A percentile compares a stretch with the other conserved stretches of the same genome.
Conservation (phyloP, 805 yeast genomes). For the Torulaspora maleeae region DNA sequence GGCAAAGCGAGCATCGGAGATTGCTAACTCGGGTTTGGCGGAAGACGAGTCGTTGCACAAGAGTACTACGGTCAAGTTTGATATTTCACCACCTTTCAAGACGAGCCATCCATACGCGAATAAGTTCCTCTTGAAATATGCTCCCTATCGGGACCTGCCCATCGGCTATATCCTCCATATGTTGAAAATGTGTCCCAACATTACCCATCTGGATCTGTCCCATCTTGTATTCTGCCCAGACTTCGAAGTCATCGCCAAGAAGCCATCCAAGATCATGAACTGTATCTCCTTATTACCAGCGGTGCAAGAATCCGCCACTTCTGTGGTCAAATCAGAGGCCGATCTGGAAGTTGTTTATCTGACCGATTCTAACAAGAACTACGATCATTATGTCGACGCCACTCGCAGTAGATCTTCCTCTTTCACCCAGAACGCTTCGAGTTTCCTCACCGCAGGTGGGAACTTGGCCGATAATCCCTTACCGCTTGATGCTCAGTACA, state of each 20-base stretch:
- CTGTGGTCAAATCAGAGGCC: conserved; percentile 11
- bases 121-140: conserved; percentile 56
- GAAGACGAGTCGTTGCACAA: conserved; percentile 1
- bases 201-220: conserved; percentile 53
- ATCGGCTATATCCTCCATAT: conserved; percentile 69
- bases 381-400: conserved; percentile 18
- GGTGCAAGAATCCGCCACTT: conserved; percentile 17
- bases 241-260: conserved; percentile 40
- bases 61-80: conserved; percentile 5
- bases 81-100: conserved; percentile 3
- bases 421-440: conserved; percentile 6
- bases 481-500: conserved; percentile 26
- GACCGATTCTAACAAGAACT: conserved; percentile 30
- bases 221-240: conserved; percentile 62
- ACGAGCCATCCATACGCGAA: conserved; percentile 55
- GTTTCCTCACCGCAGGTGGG: conserved; percentile 5
- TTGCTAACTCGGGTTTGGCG: neutral
- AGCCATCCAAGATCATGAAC: conserved; percentile 9
- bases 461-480: conserved; percentile 22
- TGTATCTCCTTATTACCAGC: conserved; percentile 21
- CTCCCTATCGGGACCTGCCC: conserved; percentile 71
- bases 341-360: conserved; percentile 25
- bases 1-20: conserved; percentile 1
- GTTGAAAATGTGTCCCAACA: conserved; percentile 60
- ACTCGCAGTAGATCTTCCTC: conserved; percentile 3